Evolutionary conservation across 768 basidiomycete genomes (phyloP), one percentile per base, ranked within the genome.

Genomic region (Chlorophyllum brunneum): DNA sequence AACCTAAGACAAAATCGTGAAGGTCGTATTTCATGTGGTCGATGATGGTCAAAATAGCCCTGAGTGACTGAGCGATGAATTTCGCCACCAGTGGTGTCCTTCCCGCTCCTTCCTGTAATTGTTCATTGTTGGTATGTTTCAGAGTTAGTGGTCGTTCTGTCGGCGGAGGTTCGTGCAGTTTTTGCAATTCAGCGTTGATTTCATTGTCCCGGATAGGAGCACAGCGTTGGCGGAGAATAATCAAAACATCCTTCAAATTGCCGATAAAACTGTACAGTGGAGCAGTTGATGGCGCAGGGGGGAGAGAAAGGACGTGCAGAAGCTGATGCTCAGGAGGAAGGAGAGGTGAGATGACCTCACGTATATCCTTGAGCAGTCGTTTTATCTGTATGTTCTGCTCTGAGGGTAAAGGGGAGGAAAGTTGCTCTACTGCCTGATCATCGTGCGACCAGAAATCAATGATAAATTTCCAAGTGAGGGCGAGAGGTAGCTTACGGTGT

Each of bases 21-120:
- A 89, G 71, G 59, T 89, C 88, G 24, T 76, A 69, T 61, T 81
- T 85, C 83, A 90, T 85, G n/a, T 70, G 65, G 36, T 85, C 80
- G 0, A 79, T 66, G 11, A 88, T 67, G 11, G 68, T 62, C 5
- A 88, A 59, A 38, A 81, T 75, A 2, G 69, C 67, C 54, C 70
- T 79, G 26, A 77, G 60, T 4, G 73, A 75, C 36, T 78, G 71
- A 1, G 77, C 60, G n/a, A 85, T 66, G 1, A 80, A 64, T 30
- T 62, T 59, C 6, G 86, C 79, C 4, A 84, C 70, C 8, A 66
- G 62, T 1, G 64, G 55, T 22, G 46, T 20, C 7, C n/a, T 39
- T 7, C 13, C 18, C 13, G 15, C 31, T 13, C 36, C 27, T 13
- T 27, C 40, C 30, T 20, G 26, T 30, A 11, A n/a, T 18, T 15